A percentile compares a stretch with the other conserved stretches of the same genome.
phyloP scores from a whole-genome alignment of 192 early-diverging fungal species.

The Coemansia sp. region DNA sequence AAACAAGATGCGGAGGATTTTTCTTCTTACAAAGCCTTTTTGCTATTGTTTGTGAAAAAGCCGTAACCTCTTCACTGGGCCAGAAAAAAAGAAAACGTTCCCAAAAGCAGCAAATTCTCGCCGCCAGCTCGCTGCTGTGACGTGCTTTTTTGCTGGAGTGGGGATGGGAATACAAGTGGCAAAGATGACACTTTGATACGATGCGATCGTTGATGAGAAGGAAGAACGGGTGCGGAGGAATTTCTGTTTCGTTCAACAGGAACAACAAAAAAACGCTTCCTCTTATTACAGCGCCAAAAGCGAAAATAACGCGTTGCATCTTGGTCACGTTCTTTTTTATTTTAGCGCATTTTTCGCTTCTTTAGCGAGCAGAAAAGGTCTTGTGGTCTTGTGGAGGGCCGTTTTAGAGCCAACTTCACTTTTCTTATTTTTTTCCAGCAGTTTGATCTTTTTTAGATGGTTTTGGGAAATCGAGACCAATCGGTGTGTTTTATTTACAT shows the following conservation, averaged over 20 bases:
- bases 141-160: neutral
- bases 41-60: neutral
- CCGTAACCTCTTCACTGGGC: conserved; percentile 1
- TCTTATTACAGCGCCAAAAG: no score
- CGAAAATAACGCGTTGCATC: neutral
- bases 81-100: neutral
- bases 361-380: neutral
- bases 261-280: neutral
- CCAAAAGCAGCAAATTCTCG: neutral
- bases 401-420: neutral
- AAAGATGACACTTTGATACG: no score
- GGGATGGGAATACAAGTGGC: neutral
- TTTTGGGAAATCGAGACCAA: neutral
- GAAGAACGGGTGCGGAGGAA: neutral
- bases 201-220: neutral
- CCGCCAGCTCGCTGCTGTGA: neutral
- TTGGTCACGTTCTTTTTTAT: neutral
- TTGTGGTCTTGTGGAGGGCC: neutral
- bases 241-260: neutral
- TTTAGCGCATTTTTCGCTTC: neutral
- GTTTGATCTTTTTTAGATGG: neutral
- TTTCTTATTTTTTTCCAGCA: neutral
- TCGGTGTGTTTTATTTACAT: neutral
- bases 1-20: neutral
- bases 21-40: neutral